Conservation (phyloP, 225 moss, liverwort and hornwort genomes). For the Climacium dendroides region DNA sequence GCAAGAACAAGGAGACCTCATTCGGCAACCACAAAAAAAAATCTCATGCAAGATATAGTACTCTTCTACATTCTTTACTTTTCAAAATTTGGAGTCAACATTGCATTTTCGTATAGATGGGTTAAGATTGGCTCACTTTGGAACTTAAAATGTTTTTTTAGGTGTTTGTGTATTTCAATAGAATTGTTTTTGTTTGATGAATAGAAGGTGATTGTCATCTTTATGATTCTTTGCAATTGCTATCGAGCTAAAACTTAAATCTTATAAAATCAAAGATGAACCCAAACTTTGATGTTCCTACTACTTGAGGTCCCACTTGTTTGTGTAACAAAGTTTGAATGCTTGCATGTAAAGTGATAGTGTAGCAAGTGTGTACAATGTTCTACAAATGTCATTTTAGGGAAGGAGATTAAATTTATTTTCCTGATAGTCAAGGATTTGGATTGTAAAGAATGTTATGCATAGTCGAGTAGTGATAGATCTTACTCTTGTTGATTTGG, state of each 20-base stretch:
- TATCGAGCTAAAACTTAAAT: background rate
- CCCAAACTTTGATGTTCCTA: background rate
- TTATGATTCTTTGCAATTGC: background rate
- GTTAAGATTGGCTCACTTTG: background rate
- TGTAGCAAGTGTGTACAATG: too few species aligned
- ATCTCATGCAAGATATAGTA: too few species aligned
- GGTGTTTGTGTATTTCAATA: background rate
- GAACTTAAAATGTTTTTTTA: background rate
- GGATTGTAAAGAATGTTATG: background rate
- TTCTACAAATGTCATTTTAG: background rate
- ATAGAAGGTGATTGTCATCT: background rate
- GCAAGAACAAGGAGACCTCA: background rate
- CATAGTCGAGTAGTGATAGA: too few species aligned
- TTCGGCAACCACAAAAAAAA: background rate
- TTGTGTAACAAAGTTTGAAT: background rate
- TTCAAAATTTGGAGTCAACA: too few species aligned
- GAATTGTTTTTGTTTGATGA: background rate
- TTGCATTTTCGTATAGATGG: background rate
- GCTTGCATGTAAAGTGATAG: background rate
- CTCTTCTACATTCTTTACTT: background rate
- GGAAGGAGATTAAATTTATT: too few species aligned
- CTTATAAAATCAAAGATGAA: background rate
- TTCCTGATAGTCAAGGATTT: background rate
- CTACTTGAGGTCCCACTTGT: background rate
- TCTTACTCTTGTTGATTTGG: background rate